These are phyloP conservation scores for Vitis riparia DNA, from an alignment of 164 flowering plant genomes.

Conservation along the genomic window DNA sequence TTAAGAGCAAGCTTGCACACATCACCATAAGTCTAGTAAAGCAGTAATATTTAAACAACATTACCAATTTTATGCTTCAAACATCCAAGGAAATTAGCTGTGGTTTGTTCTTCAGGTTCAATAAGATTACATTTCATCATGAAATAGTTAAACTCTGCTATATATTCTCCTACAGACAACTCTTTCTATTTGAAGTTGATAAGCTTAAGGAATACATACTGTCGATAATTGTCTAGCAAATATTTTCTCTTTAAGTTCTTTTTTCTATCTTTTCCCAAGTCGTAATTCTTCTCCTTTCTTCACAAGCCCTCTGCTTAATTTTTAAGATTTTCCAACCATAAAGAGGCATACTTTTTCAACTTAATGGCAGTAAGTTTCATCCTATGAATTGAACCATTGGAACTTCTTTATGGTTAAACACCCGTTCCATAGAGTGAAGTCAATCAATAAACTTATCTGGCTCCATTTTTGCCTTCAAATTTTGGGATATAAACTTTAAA, in stretches of 20 bases:
- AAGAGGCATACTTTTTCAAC: background rate
- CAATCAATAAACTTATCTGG: conserved; percentile 18
- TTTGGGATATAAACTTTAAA: background rate
- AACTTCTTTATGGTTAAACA: background rate
- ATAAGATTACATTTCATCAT: conserved; percentile 8
- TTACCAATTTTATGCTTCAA: background rate
- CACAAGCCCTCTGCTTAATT: conserved; percentile 1
- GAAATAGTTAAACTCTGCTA: conserved; percentile 8
- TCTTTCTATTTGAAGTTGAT: conserved; percentile 11
- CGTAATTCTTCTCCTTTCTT: background rate
- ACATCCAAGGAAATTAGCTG: conserved; percentile 10
- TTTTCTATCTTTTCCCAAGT: conserved; percentile 13
- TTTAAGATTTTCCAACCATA: conserved; percentile 1
- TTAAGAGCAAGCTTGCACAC: too few species aligned
- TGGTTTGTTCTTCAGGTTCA: conserved; percentile 16
- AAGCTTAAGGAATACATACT: conserved; percentile 8
- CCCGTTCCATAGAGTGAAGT: conserved; percentile 1
- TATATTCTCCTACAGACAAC: conserved; percentile 10
- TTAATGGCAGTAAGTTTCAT: conserved; percentile 9
- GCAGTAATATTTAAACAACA: too few species aligned
- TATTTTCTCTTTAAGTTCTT: background rate
- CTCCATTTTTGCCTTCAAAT: conserved; percentile 9
- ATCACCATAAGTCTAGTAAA: too few species aligned
- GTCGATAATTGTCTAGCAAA: conserved; percentile 7
- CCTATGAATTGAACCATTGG: background rate